Evolutionary conservation across 164 flowering plant species (phyloP), one percentile per base, ranked within the genome.

Genomic region (Protea cynaroides): DNA sequence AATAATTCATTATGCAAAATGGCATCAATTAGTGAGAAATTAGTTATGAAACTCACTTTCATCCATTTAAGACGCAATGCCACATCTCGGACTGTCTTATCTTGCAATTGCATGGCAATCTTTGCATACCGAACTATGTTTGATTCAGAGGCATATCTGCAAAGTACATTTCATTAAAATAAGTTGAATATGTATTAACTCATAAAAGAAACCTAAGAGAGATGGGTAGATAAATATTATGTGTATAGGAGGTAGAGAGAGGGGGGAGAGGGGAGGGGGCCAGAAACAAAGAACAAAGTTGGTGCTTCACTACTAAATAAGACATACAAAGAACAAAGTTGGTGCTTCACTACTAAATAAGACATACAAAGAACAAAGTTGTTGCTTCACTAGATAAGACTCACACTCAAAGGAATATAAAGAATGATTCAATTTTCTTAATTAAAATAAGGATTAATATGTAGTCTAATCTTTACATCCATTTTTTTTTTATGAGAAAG

Each of bases 41-140:
- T 51, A 58, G 34, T 19, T 2, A 47, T 12, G 50, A 29, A 73
- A 74, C 91, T 80, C 68, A 88, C 91, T 57, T 67, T 75, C 89
- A 84, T 84, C 91, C 89, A 88, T 72, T 82, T 77, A 71, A 79
- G 75, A 38, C 92, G 86, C 58, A 88, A 61, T 13, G 95, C 95
- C 38, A 86, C 86, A 81, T 88, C 95, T 36, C 95, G 70, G 0
- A 81, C 82, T 6, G 82, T 83, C 76, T 88, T 86, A 46, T 80
- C 76, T 18, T 72, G 79, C 18, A 88, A 75, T 47, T 43, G 72
- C 81, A 78, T 58, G 3, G 95, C 91, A 67, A 88, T 82, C 72
- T 79, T 83, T 34, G 90, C 87, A 78, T 80, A 84, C 15, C 82
- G 78, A 57, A 71, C 25, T 49, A 84, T 38, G 58, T 1, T 65